Base-by-base conservation (phyloP, 441 rosid species). In the Mallotus repandus region DNA sequence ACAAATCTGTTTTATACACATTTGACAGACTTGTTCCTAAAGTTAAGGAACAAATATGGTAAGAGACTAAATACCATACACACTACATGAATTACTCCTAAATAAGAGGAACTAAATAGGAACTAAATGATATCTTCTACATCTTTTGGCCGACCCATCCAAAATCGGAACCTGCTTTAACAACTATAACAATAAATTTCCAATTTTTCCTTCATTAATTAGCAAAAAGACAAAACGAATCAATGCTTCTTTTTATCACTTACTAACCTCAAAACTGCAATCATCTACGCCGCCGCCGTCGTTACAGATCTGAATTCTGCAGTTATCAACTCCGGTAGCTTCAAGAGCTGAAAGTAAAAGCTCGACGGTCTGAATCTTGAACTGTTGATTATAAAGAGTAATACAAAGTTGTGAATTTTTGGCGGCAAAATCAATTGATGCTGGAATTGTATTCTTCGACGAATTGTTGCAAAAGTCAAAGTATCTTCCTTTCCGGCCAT, bases 321-420 rank as follows among this genome's bases (percentile, higher is more conserved):
- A 94, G 71, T 94, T 94, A 68, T 92, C 94, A 14, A 94, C 87
- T 16, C 90, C 91, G 6, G 70, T 70, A 5, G 93, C 92, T 81
- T 94, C 98, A 58, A 94, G 80, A 78, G 97, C 91, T 7, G 99
- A 92, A 19, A 94, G 89, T 84, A 92, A 84, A 72, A 92, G 99
- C 84, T 92, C 98, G 6, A 91, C 90, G 1, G 98, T 94, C 74
- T 91, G 81, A 71, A 94, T 73, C 60, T 68, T 83, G 74, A 74
- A 54, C 15, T 85, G 88, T 14, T 86, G 89, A 78, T 84, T 86
- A 35, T 70, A 74, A 19, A 94, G 91, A 66, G 93, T 84, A 43
- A 94, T 92, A 78, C 97, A 89, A 29, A 94, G 86, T 45, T 87
- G 84, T 53, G 98, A 89, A 22, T 16, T 45, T 3, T 85, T 81